Base-by-base conservation (phyloP, 2,329 filamentous ascomycete species). In the Teratosphaeria nubilosa region DNA sequence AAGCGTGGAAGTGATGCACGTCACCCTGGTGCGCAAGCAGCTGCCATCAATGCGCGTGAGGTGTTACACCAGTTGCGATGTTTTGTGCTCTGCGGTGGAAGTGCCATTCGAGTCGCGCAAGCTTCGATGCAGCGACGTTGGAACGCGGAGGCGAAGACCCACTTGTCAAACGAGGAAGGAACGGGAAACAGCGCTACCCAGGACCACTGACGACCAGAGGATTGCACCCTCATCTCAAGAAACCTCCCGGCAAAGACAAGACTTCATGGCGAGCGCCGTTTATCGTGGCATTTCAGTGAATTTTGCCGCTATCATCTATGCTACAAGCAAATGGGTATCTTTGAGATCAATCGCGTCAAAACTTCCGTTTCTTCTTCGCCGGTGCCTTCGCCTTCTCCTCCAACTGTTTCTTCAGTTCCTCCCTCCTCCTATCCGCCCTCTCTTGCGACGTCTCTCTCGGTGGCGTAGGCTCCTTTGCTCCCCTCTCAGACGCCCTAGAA, bases 331-430 rank as follows among this genome's bases (percentile, higher is more conserved):
- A 9, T 48, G 41, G 41, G 41, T 48, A 48, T 48, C 41, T 48
- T 48, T 37, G 41, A 7, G n/a, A 16, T 48, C 41, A 20, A 6
- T 48, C 41, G 20, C 41, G n/a, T 48, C 68, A 83, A 61, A 83
- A 83, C 59, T 73, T 81, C 58, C 81, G 70, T 67, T 80, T 83
- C 74, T 84, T 85, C 80, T 55, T 84, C 20, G 68, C 73, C 10
- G 77, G 75, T 56, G 74, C 77, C 62, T 80, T 80, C 30, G 77
- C 76, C 65, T 79, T 80, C 57, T 71, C 73, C 56, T 78, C 78
- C 16, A 83, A 65, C 50, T 78, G 73, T 20, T 78, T 73, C 66
- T 83, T 85, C 60, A 86, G 66, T 65, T 82, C 80, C 54, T 79
- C 75, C 13, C 83, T 74, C 63, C 78, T 83, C 56, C 77, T 73